Conservation (phyloP, 306 rosid genomes). For the Boehmeria nivea region DNA sequence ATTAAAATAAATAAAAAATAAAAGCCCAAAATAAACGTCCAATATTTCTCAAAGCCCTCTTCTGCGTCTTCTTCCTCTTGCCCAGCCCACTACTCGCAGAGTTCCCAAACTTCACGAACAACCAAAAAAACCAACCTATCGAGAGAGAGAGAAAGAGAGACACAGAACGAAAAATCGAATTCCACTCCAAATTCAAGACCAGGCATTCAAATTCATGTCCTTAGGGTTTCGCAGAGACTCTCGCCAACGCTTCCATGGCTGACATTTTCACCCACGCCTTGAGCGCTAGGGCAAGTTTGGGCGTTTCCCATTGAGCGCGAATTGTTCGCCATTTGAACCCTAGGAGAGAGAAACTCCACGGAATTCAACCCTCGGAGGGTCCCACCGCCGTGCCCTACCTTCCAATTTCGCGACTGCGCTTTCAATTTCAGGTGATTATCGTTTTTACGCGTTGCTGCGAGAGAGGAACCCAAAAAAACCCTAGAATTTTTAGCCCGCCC, state of each 20-base stretch:
- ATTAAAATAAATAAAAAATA: conserved; percentile 13
- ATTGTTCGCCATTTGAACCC: conserved; percentile 59
- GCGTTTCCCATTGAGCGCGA: conserved; percentile 22
- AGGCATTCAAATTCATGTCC: not conserved
- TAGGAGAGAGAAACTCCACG: conserved; percentile 50
- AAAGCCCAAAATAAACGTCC: conserved; percentile 78
- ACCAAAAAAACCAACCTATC: conserved; percentile 27
- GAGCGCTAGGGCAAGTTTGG: conserved; percentile 49
- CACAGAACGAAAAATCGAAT: conserved; percentile 9
- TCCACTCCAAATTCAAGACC: conserved; percentile 18
- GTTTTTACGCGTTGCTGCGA: conserved; percentile 19
- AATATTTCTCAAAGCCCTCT: conserved; percentile 56
- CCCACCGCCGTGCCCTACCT: conserved; percentile 49
- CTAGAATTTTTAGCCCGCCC: conserved; percentile 61
- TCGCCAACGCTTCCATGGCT: conserved; percentile 45
- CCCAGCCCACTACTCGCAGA: conserved; percentile 94
- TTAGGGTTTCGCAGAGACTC: conserved; percentile 25
- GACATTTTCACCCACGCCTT: conserved; percentile 43
- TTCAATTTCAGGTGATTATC: conserved; percentile 55
- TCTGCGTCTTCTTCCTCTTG: conserved; percentile 62
- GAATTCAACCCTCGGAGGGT: conserved; percentile 22
- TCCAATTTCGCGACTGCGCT: conserved; percentile 31
- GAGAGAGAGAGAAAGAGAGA: no score
- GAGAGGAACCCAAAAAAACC: conserved; percentile 44
- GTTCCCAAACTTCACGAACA: conserved; percentile 29